Evolutionary conservation across 116 monocot genomes (phyloP), one percentile per base, ranked within the genome.

Genomic region (Posidonia oceanica): DNA sequence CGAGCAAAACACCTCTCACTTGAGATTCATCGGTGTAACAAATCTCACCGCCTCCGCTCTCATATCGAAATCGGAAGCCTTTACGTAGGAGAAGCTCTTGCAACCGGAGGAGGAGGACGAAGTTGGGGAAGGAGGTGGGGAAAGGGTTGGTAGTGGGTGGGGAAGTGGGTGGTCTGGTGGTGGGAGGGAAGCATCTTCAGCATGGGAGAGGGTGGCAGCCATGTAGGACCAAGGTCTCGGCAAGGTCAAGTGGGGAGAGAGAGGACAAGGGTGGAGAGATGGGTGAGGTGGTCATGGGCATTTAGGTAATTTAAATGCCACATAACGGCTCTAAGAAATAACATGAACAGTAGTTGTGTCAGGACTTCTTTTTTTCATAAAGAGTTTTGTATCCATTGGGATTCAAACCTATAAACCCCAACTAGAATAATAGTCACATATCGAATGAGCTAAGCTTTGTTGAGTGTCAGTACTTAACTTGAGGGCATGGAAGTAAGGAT

Each of bases 171-270:
- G 44, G 42, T 57, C 37, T 18, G 61, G 66, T 23, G 56, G 73
- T n/a, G 38, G 60, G 36, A 62, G 77, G 53, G 81, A 81, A 85
- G 77, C 81, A 87, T 73, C 83, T 80, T 72, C 83, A 83, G 68
- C 83, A 85, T 18, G 81, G 88, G 52, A 87, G 83, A 14, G 82
- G 88, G 52, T 83, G 83, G 78, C 85, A 88, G 67, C 88, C 88
- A 71, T 81, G 91, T 69, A 80, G 85, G 76, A 85, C 62, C 69
- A 88, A 83, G 63, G 81, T 63, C 54, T 85, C 85, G 66, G 75
- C 80, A 64, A 83, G 72, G 77, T 76, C 68, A 69, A 71, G 78
- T 42, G 77, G 68, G 61, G 81, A 77, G 53, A 73, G 64, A 37
- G 67, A 44, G 91, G 91, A 77, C 91, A 91, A 48, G 86, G 67